phyloP scores from a whole-genome alignment of 1,139 yeast species.

The Candida neerlandica region DNA sequence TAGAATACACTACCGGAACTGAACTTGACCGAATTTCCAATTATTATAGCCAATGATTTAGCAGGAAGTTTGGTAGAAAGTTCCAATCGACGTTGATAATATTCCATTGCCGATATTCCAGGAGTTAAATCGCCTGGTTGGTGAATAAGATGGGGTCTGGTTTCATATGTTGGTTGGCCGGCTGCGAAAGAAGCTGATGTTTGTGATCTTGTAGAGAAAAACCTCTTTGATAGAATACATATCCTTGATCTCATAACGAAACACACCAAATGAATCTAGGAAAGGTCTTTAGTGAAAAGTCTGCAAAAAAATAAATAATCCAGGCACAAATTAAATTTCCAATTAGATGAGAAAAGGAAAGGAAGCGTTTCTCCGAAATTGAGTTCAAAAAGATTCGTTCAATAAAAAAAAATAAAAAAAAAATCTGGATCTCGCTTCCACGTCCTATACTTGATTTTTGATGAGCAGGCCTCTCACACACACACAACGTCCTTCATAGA shows the following conservation, averaged over 20 bases:
- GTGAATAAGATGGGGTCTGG: constrained; percentile 73
- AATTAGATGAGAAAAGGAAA: background rate
- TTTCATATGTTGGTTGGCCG: constrained; percentile 89
- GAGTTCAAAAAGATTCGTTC: background rate
- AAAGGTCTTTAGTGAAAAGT: background rate
- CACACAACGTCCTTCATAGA: background rate
- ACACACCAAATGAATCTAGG: too few relatives aligned
- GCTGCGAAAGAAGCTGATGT: constrained; percentile 36
- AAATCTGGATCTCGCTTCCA: background rate
- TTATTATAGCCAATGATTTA: constrained; percentile 69
- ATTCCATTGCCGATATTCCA: constrained; percentile 83
- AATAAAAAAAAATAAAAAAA: background rate
- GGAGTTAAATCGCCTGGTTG: constrained; percentile 83
- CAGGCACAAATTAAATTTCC: too few relatives aligned
- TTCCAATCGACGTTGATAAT: constrained; percentile 65
- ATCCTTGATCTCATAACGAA: constrained; percentile 1
- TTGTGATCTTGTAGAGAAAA: constrained; percentile 19
- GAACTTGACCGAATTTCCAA: constrained; percentile 72
- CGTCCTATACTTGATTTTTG: background rate
- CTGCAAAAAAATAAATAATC: background rate
- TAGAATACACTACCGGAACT: constrained; percentile 91
- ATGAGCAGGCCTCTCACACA: too few relatives aligned
- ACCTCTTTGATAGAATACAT: constrained; percentile 6
- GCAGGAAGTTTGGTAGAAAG: constrained; percentile 62
- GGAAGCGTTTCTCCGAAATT: background rate